Conservation (phyloP, 2,329 filamentous ascomycete species). For the Plectosphaerella cucumerina region DNA sequence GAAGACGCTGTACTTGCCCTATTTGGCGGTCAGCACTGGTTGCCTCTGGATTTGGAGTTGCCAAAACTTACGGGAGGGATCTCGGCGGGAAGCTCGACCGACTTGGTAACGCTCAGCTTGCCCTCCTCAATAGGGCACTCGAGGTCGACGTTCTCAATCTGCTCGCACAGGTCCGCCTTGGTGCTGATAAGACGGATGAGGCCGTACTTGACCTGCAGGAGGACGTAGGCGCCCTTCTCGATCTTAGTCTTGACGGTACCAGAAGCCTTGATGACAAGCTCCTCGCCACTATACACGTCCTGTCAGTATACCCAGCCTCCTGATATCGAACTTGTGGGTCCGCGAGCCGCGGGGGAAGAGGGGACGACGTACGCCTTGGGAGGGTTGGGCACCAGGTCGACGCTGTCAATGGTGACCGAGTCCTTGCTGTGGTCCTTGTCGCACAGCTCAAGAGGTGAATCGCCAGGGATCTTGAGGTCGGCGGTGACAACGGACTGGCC, state of each 20-base stretch:
- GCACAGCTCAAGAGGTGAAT: slow-evolving; percentile 84
- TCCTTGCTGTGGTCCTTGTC: slow-evolving; percentile 60
- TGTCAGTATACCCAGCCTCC: slow-evolving; percentile 55
- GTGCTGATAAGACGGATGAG: slow-evolving; percentile 84
- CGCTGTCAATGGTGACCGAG: slow-evolving; percentile 70
- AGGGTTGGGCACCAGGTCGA: slow-evolving; percentile 82
- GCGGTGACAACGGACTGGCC: slow-evolving; percentile 45
- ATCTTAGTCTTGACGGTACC: slow-evolving; percentile 73
- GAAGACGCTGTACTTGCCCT: slow-evolving; percentile 87
- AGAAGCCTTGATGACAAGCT: slow-evolving; percentile 72
- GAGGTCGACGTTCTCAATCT: slow-evolving; percentile 82
- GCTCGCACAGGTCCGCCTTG: slow-evolving; percentile 80
- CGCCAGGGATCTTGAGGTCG: slow-evolving; percentile 67
- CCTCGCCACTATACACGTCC: slow-evolving; percentile 58
- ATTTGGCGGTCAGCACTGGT: slow-evolving; percentile 14
- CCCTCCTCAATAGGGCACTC: slow-evolving; percentile 85
- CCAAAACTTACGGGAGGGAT: slow-evolving; percentile 74
- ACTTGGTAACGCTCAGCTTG: slow-evolving; percentile 67
- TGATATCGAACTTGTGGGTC: slow-evolving; percentile 54
- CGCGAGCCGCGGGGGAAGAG: not conserved
- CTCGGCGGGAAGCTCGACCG: slow-evolving; percentile 77
- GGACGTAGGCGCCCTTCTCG: slow-evolving; percentile 73
- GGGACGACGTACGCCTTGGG: slow-evolving; percentile 67
- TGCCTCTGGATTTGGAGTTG: not conserved
- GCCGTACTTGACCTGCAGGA: slow-evolving; percentile 87